These are phyloP conservation scores for Fusarium cyanostomum DNA, from an alignment of 2,329 filamentous ascomycete species.

Conservation along the genomic window DNA sequence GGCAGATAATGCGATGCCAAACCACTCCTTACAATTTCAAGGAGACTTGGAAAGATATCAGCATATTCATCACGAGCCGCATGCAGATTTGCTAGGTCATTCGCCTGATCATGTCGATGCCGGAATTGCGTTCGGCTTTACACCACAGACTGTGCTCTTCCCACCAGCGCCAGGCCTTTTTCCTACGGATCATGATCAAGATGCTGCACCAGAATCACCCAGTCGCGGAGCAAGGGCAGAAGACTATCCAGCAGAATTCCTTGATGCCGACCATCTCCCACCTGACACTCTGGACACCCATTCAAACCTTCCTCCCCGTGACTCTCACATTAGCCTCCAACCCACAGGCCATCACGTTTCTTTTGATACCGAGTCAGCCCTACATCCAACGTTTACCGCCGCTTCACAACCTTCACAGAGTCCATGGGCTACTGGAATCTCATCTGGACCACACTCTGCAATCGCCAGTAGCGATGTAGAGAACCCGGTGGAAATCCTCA, in stretches of 20 bases:
- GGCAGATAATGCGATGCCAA: conserved; percentile 6
- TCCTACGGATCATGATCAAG: conserved; percentile 2
- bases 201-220: conserved; percentile 8
- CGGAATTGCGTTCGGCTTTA: conserved; percentile 31
- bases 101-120: conserved; percentile 16
- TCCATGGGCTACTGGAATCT: conserved; percentile 18
- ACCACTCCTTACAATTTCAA: conserved; percentile 24
- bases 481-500: conserved; percentile 37
- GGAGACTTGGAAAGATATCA: conserved; percentile 8
- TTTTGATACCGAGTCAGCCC: conserved; percentile 19
- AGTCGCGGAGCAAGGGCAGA: conserved; percentile 11
- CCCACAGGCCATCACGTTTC: not conserved
- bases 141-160: conserved; percentile 32
- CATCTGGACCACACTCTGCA: conserved; percentile 15
- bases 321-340: not conserved
- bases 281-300: conserved; percentile 16
- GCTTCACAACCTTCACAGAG: conserved; percentile 11
- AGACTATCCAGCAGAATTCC: conserved; percentile 37
- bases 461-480: conserved; percentile 27
- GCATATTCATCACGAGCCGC: conserved; percentile 2
- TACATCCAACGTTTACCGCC: conserved; percentile 17
- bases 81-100: conserved; percentile 21
- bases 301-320: conserved; percentile 17
- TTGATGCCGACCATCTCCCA: conserved; percentile 21
- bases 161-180: conserved; percentile 26